Evolutionary conservation across 169 alveolate species (phyloP).

Genomic region (Condylostoma magnum): DNA sequence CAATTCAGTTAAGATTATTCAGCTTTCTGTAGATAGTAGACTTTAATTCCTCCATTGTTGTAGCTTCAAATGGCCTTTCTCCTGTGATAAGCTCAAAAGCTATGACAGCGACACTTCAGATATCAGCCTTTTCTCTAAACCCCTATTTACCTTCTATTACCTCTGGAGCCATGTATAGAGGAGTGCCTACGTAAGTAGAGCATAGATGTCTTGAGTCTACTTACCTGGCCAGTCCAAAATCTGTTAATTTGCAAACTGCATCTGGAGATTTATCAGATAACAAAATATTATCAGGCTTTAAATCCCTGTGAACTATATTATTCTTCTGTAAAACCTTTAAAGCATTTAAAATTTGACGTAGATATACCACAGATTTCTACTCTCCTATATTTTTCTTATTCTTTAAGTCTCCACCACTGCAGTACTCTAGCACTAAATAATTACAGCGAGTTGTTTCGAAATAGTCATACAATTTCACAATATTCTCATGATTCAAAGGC

Average conservation of each 20-base stretch:
- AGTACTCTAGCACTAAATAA: constrained; percentile 45
- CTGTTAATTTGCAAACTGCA: constrained; percentile 6
- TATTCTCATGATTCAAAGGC: constrained; percentile 35
- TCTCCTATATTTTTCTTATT: constrained; percentile 26
- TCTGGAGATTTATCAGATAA: constrained; percentile 36
- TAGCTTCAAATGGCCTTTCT: constrained; percentile 24
- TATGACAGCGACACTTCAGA: constrained; percentile 51
- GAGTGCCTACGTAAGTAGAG: constrained; percentile 4
- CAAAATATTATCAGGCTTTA: constrained; percentile 72
- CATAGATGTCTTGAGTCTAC: neutral
- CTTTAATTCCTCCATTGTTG: constrained; percentile 24
- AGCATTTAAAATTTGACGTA: constrained; percentile 62
- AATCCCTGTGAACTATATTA: constrained; percentile 65
- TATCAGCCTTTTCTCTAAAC: constrained; percentile 48
- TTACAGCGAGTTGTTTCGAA: constrained; percentile 25
- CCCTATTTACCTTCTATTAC: constrained; percentile 18
- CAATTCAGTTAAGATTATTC: constrained; percentile 25
- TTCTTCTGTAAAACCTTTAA: constrained; percentile 50
- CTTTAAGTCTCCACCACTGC: constrained; percentile 41
- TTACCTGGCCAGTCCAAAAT: constrained; percentile 27
- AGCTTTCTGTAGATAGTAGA: constrained; percentile 11
- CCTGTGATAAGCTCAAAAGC: constrained; percentile 49
- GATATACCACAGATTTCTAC: constrained; percentile 39
- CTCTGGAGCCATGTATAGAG: constrained; percentile 29
- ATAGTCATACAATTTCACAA: constrained; percentile 43